Evolutionary conservation across 1,284 basidiomycete species (phyloP).

Genomic region (Ceratobasidium sp.): DNA sequence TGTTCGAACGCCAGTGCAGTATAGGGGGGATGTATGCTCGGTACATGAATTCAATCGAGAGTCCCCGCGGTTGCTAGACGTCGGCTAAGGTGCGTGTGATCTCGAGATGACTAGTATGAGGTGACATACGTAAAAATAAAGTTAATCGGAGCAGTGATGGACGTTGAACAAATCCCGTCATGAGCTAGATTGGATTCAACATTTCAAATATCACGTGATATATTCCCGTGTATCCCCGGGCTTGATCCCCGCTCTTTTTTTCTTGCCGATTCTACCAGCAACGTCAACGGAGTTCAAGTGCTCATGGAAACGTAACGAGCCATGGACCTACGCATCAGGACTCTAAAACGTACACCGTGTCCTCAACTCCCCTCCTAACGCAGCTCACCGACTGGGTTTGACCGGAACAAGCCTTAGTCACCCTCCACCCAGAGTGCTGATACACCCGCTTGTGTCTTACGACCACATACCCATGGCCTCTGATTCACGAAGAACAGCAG

Average conservation of each 20-base stretch:
- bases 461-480: slow-evolving; percentile 4
- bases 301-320: background rate
- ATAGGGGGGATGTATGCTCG: too few relatives aligned
- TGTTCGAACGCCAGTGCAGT: too few relatives aligned
- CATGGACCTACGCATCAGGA: background rate
- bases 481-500: background rate
- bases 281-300: background rate
- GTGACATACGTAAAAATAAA: too few relatives aligned
- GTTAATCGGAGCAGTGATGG: too few relatives aligned
- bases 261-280: background rate
- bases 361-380: slow-evolving; percentile 14
- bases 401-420: background rate
- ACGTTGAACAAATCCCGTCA: too few relatives aligned
- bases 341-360: background rate
- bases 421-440: background rate
- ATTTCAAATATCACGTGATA: too few relatives aligned
- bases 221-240: background rate
- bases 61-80: too few relatives aligned
- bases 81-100: too few relatives aligned
- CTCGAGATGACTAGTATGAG: too few relatives aligned
- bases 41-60: too few relatives aligned
- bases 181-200: too few relatives aligned
- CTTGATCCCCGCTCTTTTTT: background rate
- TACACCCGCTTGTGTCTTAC: background rate
- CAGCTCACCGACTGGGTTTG: background rate